These are phyloP conservation scores for Trichoderma polysporum DNA, from an alignment of 2,329 filamentous ascomycete genomes.

Conservation along the genomic window DNA sequence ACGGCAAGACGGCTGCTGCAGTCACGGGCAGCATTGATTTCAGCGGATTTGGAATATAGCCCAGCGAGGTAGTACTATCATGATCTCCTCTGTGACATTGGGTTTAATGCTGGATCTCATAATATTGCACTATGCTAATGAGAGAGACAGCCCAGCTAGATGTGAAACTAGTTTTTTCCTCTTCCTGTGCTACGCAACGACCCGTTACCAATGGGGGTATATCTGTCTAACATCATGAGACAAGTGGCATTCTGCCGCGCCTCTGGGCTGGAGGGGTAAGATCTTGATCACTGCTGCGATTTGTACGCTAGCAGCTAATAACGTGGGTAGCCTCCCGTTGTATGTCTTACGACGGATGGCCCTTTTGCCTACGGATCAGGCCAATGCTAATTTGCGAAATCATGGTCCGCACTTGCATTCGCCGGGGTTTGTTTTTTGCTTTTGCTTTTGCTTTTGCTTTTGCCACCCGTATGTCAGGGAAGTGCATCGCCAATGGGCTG, in stretches of 20 bases:
- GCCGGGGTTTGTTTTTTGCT: neutral
- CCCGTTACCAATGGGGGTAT: neutral
- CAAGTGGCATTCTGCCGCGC: neutral
- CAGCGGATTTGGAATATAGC: neutral
- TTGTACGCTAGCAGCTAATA: neutral
- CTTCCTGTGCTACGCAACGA: neutral
- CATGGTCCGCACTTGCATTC: neutral
- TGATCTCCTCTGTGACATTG: neutral
- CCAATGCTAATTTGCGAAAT: neutral
- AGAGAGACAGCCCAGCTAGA: neutral
- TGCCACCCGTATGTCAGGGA: neutral
- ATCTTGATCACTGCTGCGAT: neutral
- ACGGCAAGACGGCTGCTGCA: neutral
- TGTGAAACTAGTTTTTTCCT: neutral
- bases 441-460: neutral
- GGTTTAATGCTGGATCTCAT: neutral
- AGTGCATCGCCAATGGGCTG: neutral
- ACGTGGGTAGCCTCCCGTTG: constrained; percentile 1
- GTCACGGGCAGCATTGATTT: neutral
- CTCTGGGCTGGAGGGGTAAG: constrained; percentile 1
- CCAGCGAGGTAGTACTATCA: neutral
- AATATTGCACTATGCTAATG: neutral
- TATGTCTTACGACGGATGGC: neutral
- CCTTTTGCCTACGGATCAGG: neutral
- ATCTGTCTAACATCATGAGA: constrained; percentile 3